Base-by-base conservation (phyloP, 441 rosid species). In the Adansonia madagascariensis region DNA sequence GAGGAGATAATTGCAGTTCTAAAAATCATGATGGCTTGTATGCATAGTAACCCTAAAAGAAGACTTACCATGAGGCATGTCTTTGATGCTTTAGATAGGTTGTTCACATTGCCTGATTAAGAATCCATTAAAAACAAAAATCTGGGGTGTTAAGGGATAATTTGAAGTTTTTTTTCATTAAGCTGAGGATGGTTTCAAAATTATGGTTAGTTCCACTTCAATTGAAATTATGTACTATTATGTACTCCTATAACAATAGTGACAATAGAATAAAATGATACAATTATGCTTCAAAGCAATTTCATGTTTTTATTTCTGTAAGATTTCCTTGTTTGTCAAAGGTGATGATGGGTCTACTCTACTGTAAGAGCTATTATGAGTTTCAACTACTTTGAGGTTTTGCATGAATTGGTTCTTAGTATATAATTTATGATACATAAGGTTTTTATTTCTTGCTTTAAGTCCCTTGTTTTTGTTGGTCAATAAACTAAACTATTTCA, bases 51-150 rank as follows among this genome's bases (percentile, higher is more conserved):
- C 85, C 93, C 98, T 0, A 98, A 92, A 80, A 84, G 89, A 86
- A 91, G 99, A 81, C 99, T 97, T 55, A 77, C 92, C 35, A 92
- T 92, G 98, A 89, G 92, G 88, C 84, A 91, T 47, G 86, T 92
- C 64, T 88, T 79, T 0, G 96, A 92, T 79, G 85, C 82, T 43
- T 85, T 96, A 72, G 88, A 86, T 80, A 85, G 94, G 85, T 75
- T 88, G 74, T 77, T 80, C 20, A 59, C 49, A 53, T 78, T 87
- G 11, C n/a, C 84, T 0, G 88, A 85, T 35, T 84, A 86, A 94
- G 67, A 80, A 75, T 39, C 43, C 7, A 46, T 52, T 24, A 39
- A 44, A 39, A 74, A 27, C 65, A 46, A 31, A 43, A 35, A 35
- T 35, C 39, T 35, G 39, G 39, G 3, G 39, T 4, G 0, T 35